phyloP scores from a whole-genome alignment of 768 basidiomycete species.

The Candolleomyces aberdarensis region DNA sequence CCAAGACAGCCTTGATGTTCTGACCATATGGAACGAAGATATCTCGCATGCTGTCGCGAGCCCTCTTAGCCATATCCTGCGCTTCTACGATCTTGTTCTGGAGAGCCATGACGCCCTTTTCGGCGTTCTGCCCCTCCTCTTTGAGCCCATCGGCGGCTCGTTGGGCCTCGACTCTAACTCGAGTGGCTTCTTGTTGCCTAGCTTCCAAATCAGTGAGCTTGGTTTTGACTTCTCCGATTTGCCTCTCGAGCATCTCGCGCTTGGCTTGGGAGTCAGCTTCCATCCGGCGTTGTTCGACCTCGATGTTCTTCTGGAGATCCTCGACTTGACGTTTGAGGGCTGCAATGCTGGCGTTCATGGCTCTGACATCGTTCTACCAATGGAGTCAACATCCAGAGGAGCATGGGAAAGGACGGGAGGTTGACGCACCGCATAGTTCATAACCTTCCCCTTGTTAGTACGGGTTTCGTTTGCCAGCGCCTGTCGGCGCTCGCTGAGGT shows the following conservation, averaged over 20 bases:
- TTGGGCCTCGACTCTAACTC: slow-evolving; percentile 28
- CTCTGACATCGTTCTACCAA: slow-evolving; percentile 46
- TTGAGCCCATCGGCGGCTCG: slow-evolving; percentile 23
- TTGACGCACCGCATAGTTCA: slow-evolving; percentile 40
- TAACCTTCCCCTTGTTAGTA: slow-evolving; percentile 41
- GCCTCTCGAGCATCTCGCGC: slow-evolving; percentile 52
- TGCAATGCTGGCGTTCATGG: slow-evolving; percentile 41
- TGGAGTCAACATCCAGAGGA: background rate
- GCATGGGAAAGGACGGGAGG: background rate
- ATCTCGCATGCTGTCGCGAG: slow-evolving; percentile 52
- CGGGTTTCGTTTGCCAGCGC: slow-evolving; percentile 46
- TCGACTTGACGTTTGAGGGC: slow-evolving; percentile 30
- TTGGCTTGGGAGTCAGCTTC: slow-evolving; percentile 58
- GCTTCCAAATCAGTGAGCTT: slow-evolving; percentile 37
- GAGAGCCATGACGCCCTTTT: slow-evolving; percentile 28
- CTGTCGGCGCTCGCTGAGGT: slow-evolving; percentile 30
- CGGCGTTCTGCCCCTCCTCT: slow-evolving; percentile 33
- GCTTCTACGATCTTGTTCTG: slow-evolving; percentile 41
- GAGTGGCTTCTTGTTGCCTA: slow-evolving; percentile 27
- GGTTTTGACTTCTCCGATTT: slow-evolving; percentile 45
- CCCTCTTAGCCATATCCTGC: slow-evolving; percentile 47
- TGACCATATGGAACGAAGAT: slow-evolving; percentile 59
- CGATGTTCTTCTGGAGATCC: slow-evolving; percentile 47
- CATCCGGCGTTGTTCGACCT: slow-evolving; percentile 49
- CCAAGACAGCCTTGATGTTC: slow-evolving; percentile 56